These are phyloP conservation scores for Eragrostis curvula DNA, from an alignment of 176 grass and related monocot species.

Conservation along the genomic window DNA sequence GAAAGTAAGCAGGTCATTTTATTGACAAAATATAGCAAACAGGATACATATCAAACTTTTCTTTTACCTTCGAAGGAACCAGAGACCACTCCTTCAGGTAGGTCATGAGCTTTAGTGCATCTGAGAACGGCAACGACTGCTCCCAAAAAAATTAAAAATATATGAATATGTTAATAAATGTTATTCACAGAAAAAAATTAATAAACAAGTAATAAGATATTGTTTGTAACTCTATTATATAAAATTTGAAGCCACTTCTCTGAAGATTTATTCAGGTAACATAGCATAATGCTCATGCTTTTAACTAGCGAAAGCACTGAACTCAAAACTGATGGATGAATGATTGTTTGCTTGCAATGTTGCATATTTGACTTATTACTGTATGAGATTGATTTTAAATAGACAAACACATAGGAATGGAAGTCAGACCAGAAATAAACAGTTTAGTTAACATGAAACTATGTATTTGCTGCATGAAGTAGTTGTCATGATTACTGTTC, in stretches of 20 bases:
- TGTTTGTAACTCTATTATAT: neutral
- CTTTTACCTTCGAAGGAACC: slow-evolving; percentile 72
- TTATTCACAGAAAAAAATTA: neutral
- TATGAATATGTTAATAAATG: slow-evolving; percentile 24
- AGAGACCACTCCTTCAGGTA: slow-evolving; percentile 91
- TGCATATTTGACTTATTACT: neutral
- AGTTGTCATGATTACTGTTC: neutral
- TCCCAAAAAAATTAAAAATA: slow-evolving; percentile 14
- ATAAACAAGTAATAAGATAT: neutral
- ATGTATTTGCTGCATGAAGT: neutral
- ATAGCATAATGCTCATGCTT: neutral
- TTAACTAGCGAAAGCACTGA: neutral
- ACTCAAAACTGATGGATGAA: neutral
- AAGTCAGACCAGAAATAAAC: neutral
- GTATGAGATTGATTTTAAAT: neutral
- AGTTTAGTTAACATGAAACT: neutral
- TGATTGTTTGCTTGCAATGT: neutral
- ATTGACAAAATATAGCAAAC: slow-evolving; percentile 1
- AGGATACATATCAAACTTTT: neutral
- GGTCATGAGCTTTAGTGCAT: slow-evolving; percentile 90
- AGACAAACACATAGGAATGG: neutral
- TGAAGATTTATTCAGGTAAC: neutral
- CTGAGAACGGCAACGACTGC: slow-evolving; percentile 93
- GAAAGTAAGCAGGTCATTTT: neutral
- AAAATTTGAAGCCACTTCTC: neutral